A percentile compares a stretch with the other conserved stretches of the same genome.
Evolutionary conservation across 306 rosid species (phyloP).

Genomic region (Acmispon strigosus): DNA sequence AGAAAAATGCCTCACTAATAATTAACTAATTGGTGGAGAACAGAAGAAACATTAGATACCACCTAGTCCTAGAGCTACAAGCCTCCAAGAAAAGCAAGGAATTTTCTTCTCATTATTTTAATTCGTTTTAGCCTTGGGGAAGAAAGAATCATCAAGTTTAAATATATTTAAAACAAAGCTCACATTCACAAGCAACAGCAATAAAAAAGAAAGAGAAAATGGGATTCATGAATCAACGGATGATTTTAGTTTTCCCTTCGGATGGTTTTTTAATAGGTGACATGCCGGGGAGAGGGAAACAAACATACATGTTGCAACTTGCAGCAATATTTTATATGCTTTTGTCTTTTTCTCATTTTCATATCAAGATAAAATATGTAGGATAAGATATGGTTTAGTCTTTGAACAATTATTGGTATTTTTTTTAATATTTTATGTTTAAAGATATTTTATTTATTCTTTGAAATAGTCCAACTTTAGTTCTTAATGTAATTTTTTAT

Average conservation of each 20-base stretch:
- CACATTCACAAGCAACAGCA: background rate
- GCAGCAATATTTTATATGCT: no score
- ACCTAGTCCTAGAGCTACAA: background rate
- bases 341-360: no score
- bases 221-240: background rate
- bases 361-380: no score
- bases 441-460: no score
- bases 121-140: background rate
- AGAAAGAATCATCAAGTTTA: background rate
- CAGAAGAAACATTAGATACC: background rate
- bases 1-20: background rate
- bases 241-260: no score
- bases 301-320: background rate
- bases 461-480: no score
- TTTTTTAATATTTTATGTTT: no score
- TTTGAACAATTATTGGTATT: no score
- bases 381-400: no score
- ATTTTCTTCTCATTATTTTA: background rate
- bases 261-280: background rate
- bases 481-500: no score
- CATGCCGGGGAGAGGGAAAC: conserved; percentile 15
- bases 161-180: background rate
- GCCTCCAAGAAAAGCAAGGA: background rate
- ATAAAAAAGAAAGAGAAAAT: background rate
- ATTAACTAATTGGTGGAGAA: background rate